Evolutionary conservation across 2,329 filamentous ascomycete species (phyloP).

Genomic region (Albophoma yamanashiensis): DNA sequence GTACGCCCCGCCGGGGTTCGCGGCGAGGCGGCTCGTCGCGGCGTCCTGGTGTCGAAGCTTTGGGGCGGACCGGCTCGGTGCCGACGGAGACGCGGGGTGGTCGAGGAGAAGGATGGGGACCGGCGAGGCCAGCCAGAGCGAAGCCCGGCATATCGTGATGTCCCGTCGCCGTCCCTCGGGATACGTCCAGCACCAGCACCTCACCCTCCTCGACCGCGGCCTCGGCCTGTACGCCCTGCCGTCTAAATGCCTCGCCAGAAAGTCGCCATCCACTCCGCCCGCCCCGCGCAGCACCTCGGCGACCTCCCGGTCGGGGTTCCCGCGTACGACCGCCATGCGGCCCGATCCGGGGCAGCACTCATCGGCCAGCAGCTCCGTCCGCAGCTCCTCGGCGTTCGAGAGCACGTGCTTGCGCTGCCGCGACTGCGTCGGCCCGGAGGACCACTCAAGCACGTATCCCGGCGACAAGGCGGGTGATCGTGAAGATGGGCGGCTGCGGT

Average conservation of each 20-base stretch:
- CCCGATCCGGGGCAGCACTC: not conserved
- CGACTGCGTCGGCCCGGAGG: constrained; percentile 1
- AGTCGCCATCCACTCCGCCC: not conserved
- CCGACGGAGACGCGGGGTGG: not conserved
- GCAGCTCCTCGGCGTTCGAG: constrained; percentile 4
- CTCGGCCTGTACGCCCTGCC: not conserved
- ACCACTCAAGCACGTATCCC: constrained; percentile 9
- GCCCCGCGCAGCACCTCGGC: not conserved
- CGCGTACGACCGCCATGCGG: not conserved
- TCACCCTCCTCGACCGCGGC: not conserved
- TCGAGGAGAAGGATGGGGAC: not conserved
- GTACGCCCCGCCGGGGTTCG: not conserved
- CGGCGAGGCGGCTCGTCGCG: not conserved
- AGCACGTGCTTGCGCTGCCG: constrained; percentile 4
- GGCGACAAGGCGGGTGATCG: not conserved
- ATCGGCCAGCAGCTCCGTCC: constrained; percentile 5
- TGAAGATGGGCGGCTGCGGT: not conserved
- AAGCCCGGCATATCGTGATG: not conserved
- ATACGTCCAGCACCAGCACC: not conserved
- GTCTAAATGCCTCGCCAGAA: not conserved
- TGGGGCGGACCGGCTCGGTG: not conserved
- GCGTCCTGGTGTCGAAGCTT: not conserved
- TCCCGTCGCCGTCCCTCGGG: not conserved
- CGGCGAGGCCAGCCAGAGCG: not conserved
- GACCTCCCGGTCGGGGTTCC: not conserved